Base-by-base conservation (phyloP, 805 yeast genomes). In the Saturnispora halmiae region DNA sequence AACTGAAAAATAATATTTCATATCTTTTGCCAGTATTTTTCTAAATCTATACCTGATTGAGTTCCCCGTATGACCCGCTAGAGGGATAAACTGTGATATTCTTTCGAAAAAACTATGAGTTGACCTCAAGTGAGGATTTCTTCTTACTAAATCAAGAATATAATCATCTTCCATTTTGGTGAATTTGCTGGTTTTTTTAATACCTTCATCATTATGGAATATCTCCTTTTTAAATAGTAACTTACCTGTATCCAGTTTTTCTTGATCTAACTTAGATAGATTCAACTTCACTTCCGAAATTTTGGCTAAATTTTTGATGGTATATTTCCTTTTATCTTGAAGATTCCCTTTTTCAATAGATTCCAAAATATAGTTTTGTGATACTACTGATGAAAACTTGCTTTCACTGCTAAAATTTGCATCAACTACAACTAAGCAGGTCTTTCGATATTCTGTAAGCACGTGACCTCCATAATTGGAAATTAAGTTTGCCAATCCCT, bases 51-150 rank as follows among this genome's bases (percentile, higher is more conserved):
- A 82, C 48, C 94, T 68, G 35, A 82, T 75, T 1, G 88, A 80
- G 48, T 82, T 79, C 10, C 87, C 85, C 1, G 90, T 79, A 60
- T 82, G 92, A 38, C 73, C 74, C 16, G 70, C 68, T 41, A 82
- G 64, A 20, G 51, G 35, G 1, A 56, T 55, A 36, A 70, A 60
- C 22, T 67, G 62, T 1, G 86, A 77, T 50, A 83, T 73, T 44
- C 71, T 76, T 33, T 74, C 75, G 51, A 70, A 82, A 38, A 82
- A 70, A 38, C 72, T 70, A 53, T 81, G 88, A 13, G 85, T 76
- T 9, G 82, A 77, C 51, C 88, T 67, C 48, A 72, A 63, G 21
- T 73, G 64, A 2, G 92, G 88, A 52, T 79, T 72, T 54, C 71
- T 68, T 49, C 90, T 67, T 15, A 82, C 77, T 46, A 74, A 73